phyloP scores from a whole-genome alignment of 106 monocot genomes.

The Allium sativum region DNA sequence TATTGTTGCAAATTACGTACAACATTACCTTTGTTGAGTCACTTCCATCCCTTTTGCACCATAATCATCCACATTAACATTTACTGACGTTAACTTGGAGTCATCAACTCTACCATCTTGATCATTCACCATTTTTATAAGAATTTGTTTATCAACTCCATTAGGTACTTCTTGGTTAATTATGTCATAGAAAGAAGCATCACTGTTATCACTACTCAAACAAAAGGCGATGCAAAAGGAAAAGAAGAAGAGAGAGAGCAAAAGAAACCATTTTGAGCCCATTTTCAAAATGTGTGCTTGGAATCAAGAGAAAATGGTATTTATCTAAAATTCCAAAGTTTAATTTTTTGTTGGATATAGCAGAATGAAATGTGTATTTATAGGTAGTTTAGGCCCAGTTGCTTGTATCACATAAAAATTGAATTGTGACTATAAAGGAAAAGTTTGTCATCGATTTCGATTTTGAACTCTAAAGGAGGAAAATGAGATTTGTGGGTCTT shows the following conservation, averaged over 20 bases:
- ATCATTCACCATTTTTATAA: neutral
- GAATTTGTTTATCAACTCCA: neutral
- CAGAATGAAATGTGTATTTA: too few species aligned
- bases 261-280: slow-evolving; percentile 2
- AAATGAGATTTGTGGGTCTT: too few species aligned
- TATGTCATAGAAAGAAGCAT: neutral
- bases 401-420: too few species aligned
- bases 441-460: too few species aligned
- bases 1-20: neutral
- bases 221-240: neutral
- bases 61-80: slow-evolving; percentile 6
- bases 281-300: neutral
- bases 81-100: too few species aligned
- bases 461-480: too few species aligned
- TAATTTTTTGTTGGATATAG: too few species aligned
- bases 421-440: too few species aligned
- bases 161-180: neutral
- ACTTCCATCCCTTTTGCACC: slow-evolving; percentile 9
- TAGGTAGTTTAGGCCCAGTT: too few species aligned
- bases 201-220: neutral
- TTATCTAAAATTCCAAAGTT: too few species aligned
- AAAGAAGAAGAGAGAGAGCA: neutral
- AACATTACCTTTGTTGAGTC: slow-evolving; percentile 9
- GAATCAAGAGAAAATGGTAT: neutral
- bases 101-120: neutral